A percentile compares a stretch with the other conserved stretches of the same genome.
Evolutionary conservation across 768 basidiomycete genomes (phyloP).

Genomic region (Kwoniella botswanensis): DNA sequence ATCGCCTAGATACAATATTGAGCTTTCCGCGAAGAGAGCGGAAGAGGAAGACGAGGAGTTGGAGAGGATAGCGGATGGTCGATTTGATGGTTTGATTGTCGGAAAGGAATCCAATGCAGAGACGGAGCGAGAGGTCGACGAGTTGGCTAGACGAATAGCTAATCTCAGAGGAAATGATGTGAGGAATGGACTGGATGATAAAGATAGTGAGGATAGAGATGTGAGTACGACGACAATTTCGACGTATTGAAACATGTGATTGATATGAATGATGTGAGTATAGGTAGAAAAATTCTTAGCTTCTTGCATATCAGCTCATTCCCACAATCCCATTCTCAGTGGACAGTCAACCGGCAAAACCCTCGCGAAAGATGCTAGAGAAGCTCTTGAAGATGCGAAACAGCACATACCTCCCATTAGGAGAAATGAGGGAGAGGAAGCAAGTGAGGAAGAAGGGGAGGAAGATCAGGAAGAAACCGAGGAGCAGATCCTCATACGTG

Average conservation of each 20-base stretch:
- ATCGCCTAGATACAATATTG: background rate
- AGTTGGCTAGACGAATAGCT: constrained; percentile 16
- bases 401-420: background rate
- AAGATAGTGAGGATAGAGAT: constrained; percentile 22
- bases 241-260: too few species aligned
- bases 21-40: constrained; percentile 9
- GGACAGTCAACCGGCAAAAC: background rate
- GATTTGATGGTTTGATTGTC: background rate
- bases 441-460: background rate
- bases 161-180: constrained; percentile 8
- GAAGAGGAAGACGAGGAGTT: constrained; percentile 40
- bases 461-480: constrained; percentile 25
- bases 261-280: background rate
- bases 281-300: constrained; percentile 24
- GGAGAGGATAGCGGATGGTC: constrained; percentile 39
- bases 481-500: constrained; percentile 24
- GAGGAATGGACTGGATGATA: background rate
- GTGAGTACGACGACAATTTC: constrained; percentile 20
- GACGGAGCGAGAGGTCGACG: constrained; percentile 13
- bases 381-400: constrained; percentile 1
- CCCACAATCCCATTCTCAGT: background rate
- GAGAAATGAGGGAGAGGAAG: background rate
- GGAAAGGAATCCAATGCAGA: too few species aligned
- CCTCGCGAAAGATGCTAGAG: constrained; percentile 9
- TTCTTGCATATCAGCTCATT: background rate